Base-by-base conservation (phyloP, 768 basidiomycete species). In the Paxillus rubicundulus region DNA sequence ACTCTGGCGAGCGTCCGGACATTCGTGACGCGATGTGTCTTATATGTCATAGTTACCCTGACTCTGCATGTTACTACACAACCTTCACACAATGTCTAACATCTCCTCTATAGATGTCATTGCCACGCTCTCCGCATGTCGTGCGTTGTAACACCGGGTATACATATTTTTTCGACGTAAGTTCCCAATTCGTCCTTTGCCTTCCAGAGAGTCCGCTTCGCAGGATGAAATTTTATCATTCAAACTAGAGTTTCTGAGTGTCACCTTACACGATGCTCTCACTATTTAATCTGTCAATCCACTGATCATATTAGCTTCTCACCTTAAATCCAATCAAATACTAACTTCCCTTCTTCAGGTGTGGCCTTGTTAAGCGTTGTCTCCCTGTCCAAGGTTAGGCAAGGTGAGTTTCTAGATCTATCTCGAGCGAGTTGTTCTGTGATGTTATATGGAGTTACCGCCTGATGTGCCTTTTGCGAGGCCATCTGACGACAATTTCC, bases 241-340 rank as follows among this genome's bases (percentile, higher is more conserved):
- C 87, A 91, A 91, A 91, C 88, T 91, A 91, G 87, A 90, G 87
- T 91, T 84, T 89, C 78, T 90, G 88, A 91, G 88, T 71, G 83
- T 76, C 54, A 56, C 56, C 61, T 7, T 69, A 79, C 81, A 73
- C 85, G 61, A 85, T 89, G 88, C 80, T 89, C 84, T 85, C 55
- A 77, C 55, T 68, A 2, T 45, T 49, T 62, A 78, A 74, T 76
- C 79, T 80, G 74, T 78, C 76, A 77, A 77, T 82, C 80, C 76
- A 77, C 86, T 87, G 86, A 88, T 66, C 61, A 50, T 27, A 44
- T 49, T 7, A 47, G 14, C 16, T 53, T 21, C 32, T 51, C 32
- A 16, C 5, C 1, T 37, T n/a, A 17, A n/a, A 3, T 27, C 2
- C 33, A 14, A 13, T 43, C 3, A n/a, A 50, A 50, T 37, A 2